Evolutionary conservation across 1,139 yeast species (phyloP), one percentile per base, ranked within the genome.

Genomic region (Geotrichum histeridarum): DNA sequence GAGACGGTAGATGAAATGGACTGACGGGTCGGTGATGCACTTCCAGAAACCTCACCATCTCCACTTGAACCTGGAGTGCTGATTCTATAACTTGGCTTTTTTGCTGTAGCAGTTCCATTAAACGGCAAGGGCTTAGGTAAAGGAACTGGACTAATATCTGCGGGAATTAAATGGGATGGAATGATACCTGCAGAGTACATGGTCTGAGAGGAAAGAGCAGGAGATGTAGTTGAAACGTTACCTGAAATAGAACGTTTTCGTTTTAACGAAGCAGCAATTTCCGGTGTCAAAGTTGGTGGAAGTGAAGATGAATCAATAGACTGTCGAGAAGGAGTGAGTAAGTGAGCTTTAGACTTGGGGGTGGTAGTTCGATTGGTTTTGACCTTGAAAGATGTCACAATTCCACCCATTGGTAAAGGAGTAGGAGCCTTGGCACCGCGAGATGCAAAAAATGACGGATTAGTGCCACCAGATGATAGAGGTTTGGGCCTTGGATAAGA

Each of bases 391-490:
- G 52, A 48, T 9, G 55, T 44, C 31, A 53, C 55, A 17, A 53
- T 49, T 5, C 55, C 55, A 17, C 55, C 55, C 50, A 53, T 44
- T 2, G 55, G 55, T 17, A 53, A 35, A 8, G 53, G 48, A 4
- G 53, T 53, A 32, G 55, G 55, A 8, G 55, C 55, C 36, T 53
- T 53, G 42, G 55, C 53, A 11, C 55, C 55, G 18, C 55, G 43
- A 8, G 55, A 48, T 18, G 55, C 55, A 39, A 53, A 53, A 33
- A 53, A 53, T 3, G 55, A 48, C 2, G 55, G 55, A 18, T 43
- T 48, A 7, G 55, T 48, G 11, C 47, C 55, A 6, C 46, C 42
- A 9, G 48, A 41, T n/a, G 43, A 39, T 5, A 42, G 43, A 7
- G 52, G 48, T 31, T 49, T 49, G 15, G 46, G 17, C 17, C 42